Evolutionary conservation across 257 asterid genomes (phyloP).

Genomic region (Lycium ferocissimum): DNA sequence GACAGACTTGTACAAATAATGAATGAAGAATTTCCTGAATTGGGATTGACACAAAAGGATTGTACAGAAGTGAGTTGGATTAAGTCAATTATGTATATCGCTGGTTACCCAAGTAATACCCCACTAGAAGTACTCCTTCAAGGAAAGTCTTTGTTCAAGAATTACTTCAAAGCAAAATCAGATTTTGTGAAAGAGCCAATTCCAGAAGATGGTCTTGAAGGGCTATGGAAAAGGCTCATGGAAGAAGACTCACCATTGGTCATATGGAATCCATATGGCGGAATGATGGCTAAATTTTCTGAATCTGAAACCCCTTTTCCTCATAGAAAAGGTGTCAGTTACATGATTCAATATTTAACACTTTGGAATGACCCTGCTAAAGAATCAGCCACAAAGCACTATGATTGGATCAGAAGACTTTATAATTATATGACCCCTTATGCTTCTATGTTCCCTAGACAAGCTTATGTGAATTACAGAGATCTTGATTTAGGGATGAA

Average conservation of each 20-base stretch:
- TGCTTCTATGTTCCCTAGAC: conserved; percentile 66
- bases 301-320: conserved; percentile 72
- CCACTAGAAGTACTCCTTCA: conserved; percentile 62
- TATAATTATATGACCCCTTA: conserved; percentile 68
- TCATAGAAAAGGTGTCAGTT: conserved; percentile 60
- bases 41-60: conserved; percentile 55
- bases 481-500: conserved; percentile 75
- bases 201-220: conserved; percentile 63
- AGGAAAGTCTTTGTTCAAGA: conserved; percentile 66
- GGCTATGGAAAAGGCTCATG: conserved; percentile 61
- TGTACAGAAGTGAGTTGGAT: conserved; percentile 74
- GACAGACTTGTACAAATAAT: conserved; percentile 51
- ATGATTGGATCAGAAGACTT: conserved; percentile 60
- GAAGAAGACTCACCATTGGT: conserved; percentile 63
- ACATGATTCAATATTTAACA: conserved; percentile 53
- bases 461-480: conserved; percentile 72
- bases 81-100: conserved; percentile 59
- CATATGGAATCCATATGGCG: conserved; percentile 71
- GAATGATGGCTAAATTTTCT: conserved; percentile 59
- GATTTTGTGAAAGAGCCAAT: conserved; percentile 64
- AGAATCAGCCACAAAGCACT: conserved; percentile 49
- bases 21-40: conserved; percentile 57
- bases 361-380: conserved; percentile 55
- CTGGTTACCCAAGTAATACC: conserved; percentile 56
- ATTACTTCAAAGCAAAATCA: conserved; percentile 72